Evolutionary conservation across 1,284 basidiomycete genomes (phyloP).

Genomic region (Rhizoctonia solani): DNA sequence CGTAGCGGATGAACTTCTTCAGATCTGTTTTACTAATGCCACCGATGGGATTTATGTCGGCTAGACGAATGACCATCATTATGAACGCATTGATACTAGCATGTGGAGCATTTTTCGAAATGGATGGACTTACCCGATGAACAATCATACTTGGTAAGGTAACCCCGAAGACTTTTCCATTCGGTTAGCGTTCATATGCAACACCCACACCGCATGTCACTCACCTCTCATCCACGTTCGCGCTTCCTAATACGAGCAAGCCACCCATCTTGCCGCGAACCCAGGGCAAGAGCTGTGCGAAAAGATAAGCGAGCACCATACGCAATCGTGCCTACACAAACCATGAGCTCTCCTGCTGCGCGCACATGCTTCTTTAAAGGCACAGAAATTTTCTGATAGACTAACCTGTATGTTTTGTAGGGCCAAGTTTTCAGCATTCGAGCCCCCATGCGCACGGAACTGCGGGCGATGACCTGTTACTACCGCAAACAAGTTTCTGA

Average conservation of each 20-base stretch:
- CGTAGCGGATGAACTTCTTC: slow-evolving; percentile 93
- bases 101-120: not conserved
- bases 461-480: slow-evolving; percentile 83
- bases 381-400: slow-evolving; percentile 3
- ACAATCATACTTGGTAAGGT: slow-evolving; percentile 97
- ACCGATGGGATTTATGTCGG: slow-evolving; percentile 98
- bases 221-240: slow-evolving; percentile 96
- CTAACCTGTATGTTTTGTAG: slow-evolving; percentile 94
- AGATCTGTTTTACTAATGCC: slow-evolving; percentile 97
- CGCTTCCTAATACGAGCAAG: slow-evolving; percentile 91
- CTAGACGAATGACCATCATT: slow-evolving; percentile 49
- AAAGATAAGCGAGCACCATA: slow-evolving; percentile 97
- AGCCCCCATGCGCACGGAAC: slow-evolving; percentile 89
- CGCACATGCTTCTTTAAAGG: not conserved
- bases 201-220: slow-evolving; percentile 32
- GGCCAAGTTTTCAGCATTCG: slow-evolving; percentile 88
- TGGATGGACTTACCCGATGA: slow-evolving; percentile 63
- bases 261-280: slow-evolving; percentile 84
- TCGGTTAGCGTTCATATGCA: slow-evolving; percentile 21
- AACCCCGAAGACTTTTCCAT: slow-evolving; percentile 78
- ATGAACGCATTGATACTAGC: not conserved
- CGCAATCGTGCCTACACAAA: slow-evolving; percentile 74
- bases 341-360: slow-evolving; percentile 21
- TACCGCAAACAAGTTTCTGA: slow-evolving; percentile 80
- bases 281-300: slow-evolving; percentile 96